These are phyloP conservation scores for Entomortierella parvispora DNA, from an alignment of 192 early-diverging fungal species.

Conservation along the genomic window DNA sequence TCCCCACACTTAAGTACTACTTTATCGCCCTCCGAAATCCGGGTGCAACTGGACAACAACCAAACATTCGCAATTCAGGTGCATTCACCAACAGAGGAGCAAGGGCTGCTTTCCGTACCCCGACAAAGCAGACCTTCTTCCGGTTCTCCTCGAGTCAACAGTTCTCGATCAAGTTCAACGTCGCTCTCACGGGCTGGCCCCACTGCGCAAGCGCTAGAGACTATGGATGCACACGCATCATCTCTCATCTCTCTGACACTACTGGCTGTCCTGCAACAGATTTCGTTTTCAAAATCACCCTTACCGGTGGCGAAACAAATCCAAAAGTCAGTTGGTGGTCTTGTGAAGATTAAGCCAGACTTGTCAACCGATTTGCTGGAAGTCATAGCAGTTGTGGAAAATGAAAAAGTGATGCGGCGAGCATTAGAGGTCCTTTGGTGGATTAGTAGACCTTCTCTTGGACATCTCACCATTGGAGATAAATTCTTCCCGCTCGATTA, in stretches of 20 bases:
- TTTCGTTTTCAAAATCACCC: constrained; percentile 48
- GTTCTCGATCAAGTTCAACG: constrained; percentile 27
- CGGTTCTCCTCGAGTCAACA: constrained; percentile 20
- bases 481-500: constrained; percentile 38
- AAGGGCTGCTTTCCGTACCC: constrained; percentile 29
- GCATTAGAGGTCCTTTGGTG: constrained; percentile 57
- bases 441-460: constrained; percentile 28
- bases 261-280: constrained; percentile 59
- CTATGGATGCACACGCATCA: constrained; percentile 52
- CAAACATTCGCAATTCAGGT: constrained; percentile 40
- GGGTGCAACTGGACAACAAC: constrained; percentile 47
- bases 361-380: constrained; percentile 62
- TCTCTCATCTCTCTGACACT: constrained; percentile 64
- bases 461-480: constrained; percentile 27
- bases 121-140: constrained; percentile 1
- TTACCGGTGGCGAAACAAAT: constrained; percentile 57
- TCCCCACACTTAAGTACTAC: constrained; percentile 6
- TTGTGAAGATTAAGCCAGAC: constrained; percentile 59
- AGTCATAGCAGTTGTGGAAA: constrained; percentile 56
- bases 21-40: constrained; percentile 38
- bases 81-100: constrained; percentile 42
- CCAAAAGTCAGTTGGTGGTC: constrained; percentile 56
- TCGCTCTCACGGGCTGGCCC: constrained; percentile 17
- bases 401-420: constrained; percentile 37
- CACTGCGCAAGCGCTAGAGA: constrained; percentile 26